These are phyloP conservation scores for Acacia concinna DNA, from an alignment of 331 rosid genomes.

Conservation along the genomic window DNA sequence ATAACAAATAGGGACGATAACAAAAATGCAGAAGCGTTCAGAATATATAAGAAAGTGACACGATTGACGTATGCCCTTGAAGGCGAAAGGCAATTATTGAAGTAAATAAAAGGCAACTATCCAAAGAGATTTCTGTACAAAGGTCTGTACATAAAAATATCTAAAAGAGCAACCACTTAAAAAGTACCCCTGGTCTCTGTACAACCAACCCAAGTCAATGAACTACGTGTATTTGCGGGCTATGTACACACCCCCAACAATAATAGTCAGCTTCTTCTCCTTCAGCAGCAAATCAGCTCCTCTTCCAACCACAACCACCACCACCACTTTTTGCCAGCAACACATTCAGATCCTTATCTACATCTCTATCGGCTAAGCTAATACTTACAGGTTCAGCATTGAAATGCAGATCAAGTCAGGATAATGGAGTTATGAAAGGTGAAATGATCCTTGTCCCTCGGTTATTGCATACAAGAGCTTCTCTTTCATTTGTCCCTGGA, in stretches of 20 bases:
- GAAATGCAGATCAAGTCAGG: slow-evolving; percentile 24
- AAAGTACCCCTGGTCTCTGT: slow-evolving; percentile 39
- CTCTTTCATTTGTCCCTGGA: slow-evolving; percentile 93
- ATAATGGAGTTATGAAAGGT: slow-evolving; percentile 64
- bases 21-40: neutral
- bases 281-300: slow-evolving; percentile 37
- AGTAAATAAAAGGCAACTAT: slow-evolving; percentile 18
- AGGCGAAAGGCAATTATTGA: slow-evolving; percentile 6
- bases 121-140: slow-evolving; percentile 39
- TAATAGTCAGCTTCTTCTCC: slow-evolving; percentile 57
- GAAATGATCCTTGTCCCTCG: slow-evolving; percentile 98
- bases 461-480: slow-evolving; percentile 84
- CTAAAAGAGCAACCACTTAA: slow-evolving; percentile 25
- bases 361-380: slow-evolving; percentile 52
- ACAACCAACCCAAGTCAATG: slow-evolving; percentile 40
- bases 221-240: slow-evolving; percentile 44
- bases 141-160: slow-evolving; percentile 39
- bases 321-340: slow-evolving; percentile 30
- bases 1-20: no score
- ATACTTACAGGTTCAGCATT: slow-evolving; percentile 69
- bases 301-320: slow-evolving; percentile 24
- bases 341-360: slow-evolving; percentile 42
- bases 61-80: neutral
- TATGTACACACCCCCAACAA: slow-evolving; percentile 64
- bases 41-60: neutral